A percentile compares a stretch with the other conserved stretches of the same genome.
Conservation (phyloP, 441 rosid species). For the Adansonia grandidieri region DNA sequence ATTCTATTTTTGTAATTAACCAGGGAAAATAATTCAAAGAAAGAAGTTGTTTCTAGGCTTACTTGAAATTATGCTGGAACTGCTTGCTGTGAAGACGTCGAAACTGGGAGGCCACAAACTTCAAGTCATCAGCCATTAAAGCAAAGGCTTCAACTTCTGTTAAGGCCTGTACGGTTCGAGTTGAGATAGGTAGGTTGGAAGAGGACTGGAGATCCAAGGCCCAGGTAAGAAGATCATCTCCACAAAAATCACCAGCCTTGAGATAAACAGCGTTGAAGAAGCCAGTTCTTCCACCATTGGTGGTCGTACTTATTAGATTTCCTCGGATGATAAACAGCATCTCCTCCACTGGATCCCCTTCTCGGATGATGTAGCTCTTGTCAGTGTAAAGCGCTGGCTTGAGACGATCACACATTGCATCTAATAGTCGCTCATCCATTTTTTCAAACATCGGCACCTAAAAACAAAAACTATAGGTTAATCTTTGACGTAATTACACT, state of each 20-base stretch:
- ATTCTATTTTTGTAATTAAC: neutral
- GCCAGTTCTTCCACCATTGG: constrained; percentile 50
- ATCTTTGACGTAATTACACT: neutral
- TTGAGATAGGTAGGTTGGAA: constrained; percentile 40
- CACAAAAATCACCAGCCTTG: constrained; percentile 47
- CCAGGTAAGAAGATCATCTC: constrained; percentile 55
- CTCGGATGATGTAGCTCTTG: constrained; percentile 38
- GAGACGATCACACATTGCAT: constrained; percentile 49
- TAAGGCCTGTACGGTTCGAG: constrained; percentile 41
- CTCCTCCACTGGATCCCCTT: constrained; percentile 49
- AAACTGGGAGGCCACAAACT: constrained; percentile 55
- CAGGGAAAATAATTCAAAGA: neutral
- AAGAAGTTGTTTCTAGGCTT: constrained; percentile 16
- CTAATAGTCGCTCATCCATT: constrained; percentile 49
- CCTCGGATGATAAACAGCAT: constrained; percentile 50
- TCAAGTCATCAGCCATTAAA: constrained; percentile 44
- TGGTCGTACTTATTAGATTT: constrained; percentile 36
- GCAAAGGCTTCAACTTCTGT: constrained; percentile 50
- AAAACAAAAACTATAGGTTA: neutral
- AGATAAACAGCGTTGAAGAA: constrained; percentile 42
- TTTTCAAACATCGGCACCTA: constrained; percentile 46
- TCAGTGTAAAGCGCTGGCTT: constrained; percentile 45
- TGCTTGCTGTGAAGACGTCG: constrained; percentile 63
- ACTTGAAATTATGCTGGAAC: constrained; percentile 62
- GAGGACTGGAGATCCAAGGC: constrained; percentile 58